Percentiles rank a stretch among this genome's conserved stretches.
phyloP scores from a whole-genome alignment of 2,329 filamentous ascomycete species.

The Colletotrichum gigasporum region DNA sequence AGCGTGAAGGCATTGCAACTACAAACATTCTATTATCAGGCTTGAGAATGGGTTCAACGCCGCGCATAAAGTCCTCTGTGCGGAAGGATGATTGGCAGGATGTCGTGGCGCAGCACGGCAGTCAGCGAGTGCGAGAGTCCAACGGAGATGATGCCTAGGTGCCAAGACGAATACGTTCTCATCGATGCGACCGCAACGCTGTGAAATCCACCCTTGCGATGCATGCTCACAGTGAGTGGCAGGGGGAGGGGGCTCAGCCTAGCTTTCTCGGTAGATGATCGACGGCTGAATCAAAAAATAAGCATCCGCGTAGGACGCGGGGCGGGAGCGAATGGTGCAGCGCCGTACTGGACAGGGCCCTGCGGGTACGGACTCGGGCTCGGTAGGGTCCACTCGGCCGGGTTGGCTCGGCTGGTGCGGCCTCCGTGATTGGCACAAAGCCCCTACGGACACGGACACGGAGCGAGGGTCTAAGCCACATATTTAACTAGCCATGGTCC shows the following conservation, averaged over 20 bases:
- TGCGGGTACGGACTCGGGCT: conserved; percentile 15
- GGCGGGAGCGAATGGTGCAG: too few species aligned
- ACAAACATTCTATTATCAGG: too few species aligned
- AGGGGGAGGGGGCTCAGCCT: too few species aligned
- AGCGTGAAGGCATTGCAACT: too few species aligned
- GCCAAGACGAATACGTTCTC: background rate
- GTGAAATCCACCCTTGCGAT: too few species aligned
- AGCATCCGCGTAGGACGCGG: background rate
- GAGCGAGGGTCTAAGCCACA: background rate
- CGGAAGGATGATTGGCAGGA: background rate
- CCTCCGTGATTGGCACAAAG: background rate
- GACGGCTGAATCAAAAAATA: background rate
- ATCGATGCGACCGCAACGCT: too few species aligned
- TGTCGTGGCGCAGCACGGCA: background rate
- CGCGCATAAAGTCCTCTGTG: background rate
- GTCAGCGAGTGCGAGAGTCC: background rate
- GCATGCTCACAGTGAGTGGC: too few species aligned
- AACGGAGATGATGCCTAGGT: background rate
- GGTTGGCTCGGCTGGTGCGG: background rate
- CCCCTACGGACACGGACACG: conserved; percentile 27
- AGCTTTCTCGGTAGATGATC: background rate
- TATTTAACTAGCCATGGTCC: background rate
- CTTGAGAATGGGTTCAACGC: too few species aligned
- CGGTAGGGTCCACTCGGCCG: background rate
- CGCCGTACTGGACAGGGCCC: too few species aligned